Evolutionary conservation across 2,329 filamentous ascomycete genomes (phyloP).

Genomic region (Verticillium albo-atrum): DNA sequence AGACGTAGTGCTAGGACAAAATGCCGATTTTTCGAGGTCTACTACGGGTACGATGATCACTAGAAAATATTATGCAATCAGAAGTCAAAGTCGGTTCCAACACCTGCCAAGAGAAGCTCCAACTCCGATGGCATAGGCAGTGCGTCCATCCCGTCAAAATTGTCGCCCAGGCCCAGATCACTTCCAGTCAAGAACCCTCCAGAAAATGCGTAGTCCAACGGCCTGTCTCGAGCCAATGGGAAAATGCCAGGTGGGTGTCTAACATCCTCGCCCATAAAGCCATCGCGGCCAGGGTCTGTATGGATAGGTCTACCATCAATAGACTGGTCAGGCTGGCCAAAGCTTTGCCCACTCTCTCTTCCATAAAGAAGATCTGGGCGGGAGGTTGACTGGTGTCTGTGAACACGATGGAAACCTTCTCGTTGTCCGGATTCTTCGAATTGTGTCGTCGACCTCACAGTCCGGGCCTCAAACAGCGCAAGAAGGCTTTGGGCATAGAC

Average conservation of each 20-base stretch:
- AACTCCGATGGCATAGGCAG: slow-evolving; percentile 23
- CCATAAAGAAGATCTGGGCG: too few relatives aligned
- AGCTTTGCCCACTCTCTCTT: too few relatives aligned
- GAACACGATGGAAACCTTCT: background rate
- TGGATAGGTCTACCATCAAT: too few relatives aligned
- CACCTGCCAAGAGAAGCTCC: slow-evolving; percentile 24
- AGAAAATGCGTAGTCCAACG: background rate
- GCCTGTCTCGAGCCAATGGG: background rate
- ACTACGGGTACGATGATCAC: too few relatives aligned
- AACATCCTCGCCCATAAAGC: too few relatives aligned
- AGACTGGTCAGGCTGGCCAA: too few relatives aligned
- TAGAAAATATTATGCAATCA: background rate
- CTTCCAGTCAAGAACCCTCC: slow-evolving; percentile 1
- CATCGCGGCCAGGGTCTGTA: too few relatives aligned
- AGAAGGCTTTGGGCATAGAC: slow-evolving; percentile 24
- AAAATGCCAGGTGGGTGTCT: background rate
- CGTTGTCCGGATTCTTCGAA: background rate
- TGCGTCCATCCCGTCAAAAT: slow-evolving; percentile 10
- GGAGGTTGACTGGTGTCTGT: too few relatives aligned
- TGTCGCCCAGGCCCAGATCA: slow-evolving; percentile 8
- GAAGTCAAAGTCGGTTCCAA: slow-evolving; percentile 10
- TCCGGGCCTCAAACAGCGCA: slow-evolving; percentile 19
- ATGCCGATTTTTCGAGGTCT: too few relatives aligned
- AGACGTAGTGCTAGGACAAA: too few relatives aligned
- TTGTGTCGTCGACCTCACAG: background rate